Evolutionary conservation across 495 filamentous ascomycete species (phyloP).

Genomic region (Podospora fimiseda): DNA sequence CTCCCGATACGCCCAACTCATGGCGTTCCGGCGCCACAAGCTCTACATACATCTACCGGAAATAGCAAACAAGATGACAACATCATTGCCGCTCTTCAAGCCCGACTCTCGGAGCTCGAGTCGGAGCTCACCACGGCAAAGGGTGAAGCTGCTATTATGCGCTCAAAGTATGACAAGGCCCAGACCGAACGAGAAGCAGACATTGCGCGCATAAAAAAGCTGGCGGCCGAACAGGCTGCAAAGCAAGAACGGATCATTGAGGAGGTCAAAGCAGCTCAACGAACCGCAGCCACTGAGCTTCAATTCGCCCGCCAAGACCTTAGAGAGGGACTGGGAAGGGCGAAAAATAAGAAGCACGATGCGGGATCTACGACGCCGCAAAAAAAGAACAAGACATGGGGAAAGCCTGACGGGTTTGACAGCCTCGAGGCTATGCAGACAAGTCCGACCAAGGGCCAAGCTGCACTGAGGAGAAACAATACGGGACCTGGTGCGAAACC

Average conservation of each 20-base stretch:
- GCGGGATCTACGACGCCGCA: constrained; percentile 36
- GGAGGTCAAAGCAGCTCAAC: constrained; percentile 38
- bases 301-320: constrained; percentile 48
- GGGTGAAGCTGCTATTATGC: constrained; percentile 48
- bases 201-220: constrained; percentile 37
- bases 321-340: constrained; percentile 39
- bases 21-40: constrained; percentile 13
- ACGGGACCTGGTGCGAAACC: constrained; percentile 29
- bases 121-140: constrained; percentile 38
- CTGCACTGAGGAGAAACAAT: constrained; percentile 27
- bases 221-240: constrained; percentile 39
- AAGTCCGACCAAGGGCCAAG: constrained; percentile 37
- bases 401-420: constrained; percentile 48
- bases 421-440: constrained; percentile 40
- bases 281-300: constrained; percentile 42
- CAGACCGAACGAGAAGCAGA: constrained; percentile 37
- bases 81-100: constrained; percentile 24
- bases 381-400: constrained; percentile 40
- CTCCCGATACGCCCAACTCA: constrained; percentile 11
- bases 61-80: constrained; percentile 14
- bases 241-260: constrained; percentile 42
- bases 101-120: constrained; percentile 32
- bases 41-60: neutral
- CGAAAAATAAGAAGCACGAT: constrained; percentile 34
- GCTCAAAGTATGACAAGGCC: constrained; percentile 44